Base-by-base conservation (phyloP, 768 basidiomycete species). In the Collybiopsis confluens region DNA sequence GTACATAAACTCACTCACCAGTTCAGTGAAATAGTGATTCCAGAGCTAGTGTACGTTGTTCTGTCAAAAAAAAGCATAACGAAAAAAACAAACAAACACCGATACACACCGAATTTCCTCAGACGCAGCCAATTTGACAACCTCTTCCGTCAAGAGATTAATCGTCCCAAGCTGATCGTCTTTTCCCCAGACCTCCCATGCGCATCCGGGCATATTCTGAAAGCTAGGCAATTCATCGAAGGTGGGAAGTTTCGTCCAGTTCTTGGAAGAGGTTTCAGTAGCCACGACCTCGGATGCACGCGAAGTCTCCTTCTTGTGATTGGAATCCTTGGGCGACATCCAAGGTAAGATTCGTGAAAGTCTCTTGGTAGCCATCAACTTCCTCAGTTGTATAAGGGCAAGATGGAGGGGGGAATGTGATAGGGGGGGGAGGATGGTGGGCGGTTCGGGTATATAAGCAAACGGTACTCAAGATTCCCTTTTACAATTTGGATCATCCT, bases 111-210 rank as follows among this genome's bases (percentile, higher is more conserved):
- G 21, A 26, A 40, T 78, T 62, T 86, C 83, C 59, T 82, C 81
- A 24, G 67, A 62, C 15, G 82, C 80, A 15, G 82, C 79, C 38
- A 68, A 67, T 59, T 76, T 72, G n/a, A 86, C 82, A n/a, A 85
- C 76, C 10, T 78, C 76, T 20, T 79, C 76, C 1, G 86, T 86
- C 35, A 88, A 64, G 45, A 87, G 57, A 61, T 87, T 87, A 36
- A 87, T 70, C 4, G 84, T 87, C 1, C 86, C 86, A 18, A 87
- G 71, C 59, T 87, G 72, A 56, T 88, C 86, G 18, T 80, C 77
- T 35, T 73, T 66, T 23, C 85, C 85, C 84, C 84, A 87, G 9
- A 86, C 72, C 3, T 71, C 73, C 86, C 86, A 88, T 2, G 85
- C 86, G 52, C 85, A 87, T 9, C 85, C 86, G 7, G 59, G 61